Evolutionary conservation across 2,329 filamentous ascomycete species (phyloP), one percentile per base, ranked within the genome.

Genomic region (Fulvia fulva): DNA sequence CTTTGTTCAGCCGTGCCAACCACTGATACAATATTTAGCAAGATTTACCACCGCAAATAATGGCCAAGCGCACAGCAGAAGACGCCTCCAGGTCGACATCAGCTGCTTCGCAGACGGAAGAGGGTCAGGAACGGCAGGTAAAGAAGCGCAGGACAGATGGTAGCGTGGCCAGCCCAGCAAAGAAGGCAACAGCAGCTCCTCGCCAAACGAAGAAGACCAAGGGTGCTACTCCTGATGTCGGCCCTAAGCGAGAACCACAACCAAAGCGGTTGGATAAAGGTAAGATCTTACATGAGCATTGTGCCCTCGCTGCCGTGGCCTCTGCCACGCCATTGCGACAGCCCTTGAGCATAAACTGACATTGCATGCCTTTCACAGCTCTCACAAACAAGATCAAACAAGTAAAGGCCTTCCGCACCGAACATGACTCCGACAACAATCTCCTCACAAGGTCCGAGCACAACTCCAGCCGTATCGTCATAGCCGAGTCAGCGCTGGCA

Each of bases 211-310:
- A n/a, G 37, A n/a, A 58, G 43, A 30, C 25, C 30, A 51, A 51
- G 46, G 23, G 30, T 22, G n/a, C 3, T 28, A 14, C 9, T 16
- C 12, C 30, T 3, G 25, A 45, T 12, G 41, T n/a, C 7, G 41
- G 7, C 21, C 7, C 7, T 16, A 44, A 51, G 7, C 16, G 44
- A 9, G 23, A 12, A 23, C 30, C 51, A 11, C 45, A 49, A 16
- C 23, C 26, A 25, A 53, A 50, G 43, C 56, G 56, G 28, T 49
- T 58, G 26, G 44, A 45, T 30, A 53, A 58, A 41, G 37, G 37
- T 41, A 41, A 14, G n/a, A n/a, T 8, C 7, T 7, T n/a, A n/a
- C 37, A 16, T 41, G 16, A 9, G 9, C n/a, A 41, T 19, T n/a
- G 14, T 41, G 5, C 37, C n/a, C n/a, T n/a, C n/a, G n/a, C n/a